A percentile compares a stretch with the other conserved stretches of the same genome.
Evolutionary conservation across 1,284 basidiomycete species (phyloP).

Genomic region (Boletus sp.): DNA sequence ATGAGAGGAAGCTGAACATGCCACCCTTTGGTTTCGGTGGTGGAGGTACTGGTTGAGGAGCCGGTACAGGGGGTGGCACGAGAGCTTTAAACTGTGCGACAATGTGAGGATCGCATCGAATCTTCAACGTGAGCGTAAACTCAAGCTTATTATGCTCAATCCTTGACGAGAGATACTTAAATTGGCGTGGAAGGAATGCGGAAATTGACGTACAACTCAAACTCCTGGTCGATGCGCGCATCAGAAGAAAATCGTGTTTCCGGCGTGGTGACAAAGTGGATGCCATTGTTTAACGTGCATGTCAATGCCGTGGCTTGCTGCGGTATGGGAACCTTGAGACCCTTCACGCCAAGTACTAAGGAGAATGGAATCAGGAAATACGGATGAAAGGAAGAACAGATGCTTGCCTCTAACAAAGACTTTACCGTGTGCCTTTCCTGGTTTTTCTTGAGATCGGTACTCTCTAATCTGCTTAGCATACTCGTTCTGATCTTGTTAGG

Average conservation of each 20-base stretch:
- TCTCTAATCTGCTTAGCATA: conserved; percentile 86
- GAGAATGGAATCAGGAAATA: conserved; percentile 2
- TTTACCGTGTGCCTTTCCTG: conserved; percentile 81
- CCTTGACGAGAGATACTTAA: conserved; percentile 36
- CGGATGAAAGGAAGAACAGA: neutral
- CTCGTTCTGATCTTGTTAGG: conserved; percentile 63
- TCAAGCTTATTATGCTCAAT: conserved; percentile 88
- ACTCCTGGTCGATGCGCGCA: conserved; percentile 84
- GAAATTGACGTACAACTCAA: conserved; percentile 71
- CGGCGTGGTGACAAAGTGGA: conserved; percentile 93
- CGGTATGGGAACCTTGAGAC: conserved; percentile 72
- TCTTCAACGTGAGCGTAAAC: conserved; percentile 82
- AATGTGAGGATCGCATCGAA: conserved; percentile 81
- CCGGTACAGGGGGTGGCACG: conserved; percentile 40
- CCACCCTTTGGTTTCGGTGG: conserved; percentile 52
- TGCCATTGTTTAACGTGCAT: conserved; percentile 94
- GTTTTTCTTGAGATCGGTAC: conserved; percentile 70
- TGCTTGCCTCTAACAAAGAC: conserved; percentile 85
- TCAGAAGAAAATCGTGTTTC: conserved; percentile 63
- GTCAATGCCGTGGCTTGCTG: conserved; percentile 69
- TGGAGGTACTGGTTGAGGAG: conserved; percentile 41
- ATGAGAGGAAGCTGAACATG: conserved; percentile 72
- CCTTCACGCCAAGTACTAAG: conserved; percentile 75
- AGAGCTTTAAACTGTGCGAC: conserved; percentile 67
- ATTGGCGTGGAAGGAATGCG: neutral